Evolutionary conservation across 441 rosid species (phyloP), one percentile per base, ranked within the genome.

Genomic region (Manihot esculenta): DNA sequence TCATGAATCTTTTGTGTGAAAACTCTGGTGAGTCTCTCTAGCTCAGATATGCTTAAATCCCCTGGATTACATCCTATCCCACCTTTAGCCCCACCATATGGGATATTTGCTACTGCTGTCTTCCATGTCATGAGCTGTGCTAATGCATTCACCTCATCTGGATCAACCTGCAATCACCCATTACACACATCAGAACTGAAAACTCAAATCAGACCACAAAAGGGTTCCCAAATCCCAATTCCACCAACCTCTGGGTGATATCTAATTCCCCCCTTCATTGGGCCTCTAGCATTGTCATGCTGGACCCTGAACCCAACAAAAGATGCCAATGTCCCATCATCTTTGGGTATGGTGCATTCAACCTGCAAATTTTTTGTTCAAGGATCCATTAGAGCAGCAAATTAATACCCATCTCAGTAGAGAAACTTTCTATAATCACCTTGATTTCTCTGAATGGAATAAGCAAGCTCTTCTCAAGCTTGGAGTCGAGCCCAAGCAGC

Each of bases 121-220:
- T 96, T 96, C 99, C 98, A 96, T 47, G 98, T 96, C 99, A 96
- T 96, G 12, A 96, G 81, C 74, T 96, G 99, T 75, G 99, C 99
- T 55, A 96, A 75, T 11, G 99, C 99, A 79, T 96, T 96, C 30
- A 93, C 98, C 83, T 93, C 99, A 88, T 96, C 96, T 0, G 96
- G 97, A 66, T 96, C 99, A 74, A 96, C 99, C 99, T 96, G 68
- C 54, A 47, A 65, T 1, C 65, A 62, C 38, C 67, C 47, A 2
- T 10, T 45, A 42, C 4, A 41, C 35, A 38, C 41, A 62, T 75
- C 26, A 71, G 23, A 35, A 71, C 3, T 6, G n/a, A 45, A 54
- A 57, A 27, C 54, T 49, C 30, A 11, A 47, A 45, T 14, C 9
- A 47, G 20, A 47, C 47, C 55, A 45, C 7, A 30, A 35, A 51